Evolutionary conservation across 2,329 filamentous ascomycete species (phyloP), one percentile per base, ranked within the genome.

Genomic region (Penicillium sp.): DNA sequence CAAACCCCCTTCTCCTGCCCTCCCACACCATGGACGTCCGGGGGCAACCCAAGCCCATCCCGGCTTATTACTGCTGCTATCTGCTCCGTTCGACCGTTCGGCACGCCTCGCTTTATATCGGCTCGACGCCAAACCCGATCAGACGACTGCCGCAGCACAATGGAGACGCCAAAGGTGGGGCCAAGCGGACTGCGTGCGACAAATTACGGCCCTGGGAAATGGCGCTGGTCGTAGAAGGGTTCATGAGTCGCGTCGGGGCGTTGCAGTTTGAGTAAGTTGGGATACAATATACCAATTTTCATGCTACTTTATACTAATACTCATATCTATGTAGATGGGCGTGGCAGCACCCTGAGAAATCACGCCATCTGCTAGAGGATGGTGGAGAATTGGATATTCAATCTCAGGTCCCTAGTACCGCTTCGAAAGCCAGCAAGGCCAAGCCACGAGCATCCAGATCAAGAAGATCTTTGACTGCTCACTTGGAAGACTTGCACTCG

Each of bases 21-120:
- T 10, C 9, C 10, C n/a, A 54, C 47, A 54, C 44, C 24, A 74
- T 73, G 72, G 66, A 70, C 6, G 55, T 42, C 12, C 61, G 65
- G 10, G 53, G 53, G n/a, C 61, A 72, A n/a, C 60, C 88, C 84
- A 80, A 79, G 66, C 82, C 84, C 0, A 92, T 98, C 24, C 94
- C 94, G 10, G 89, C 93, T 1, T 89, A 97, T 67, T 98, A 98
- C 75, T 92, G 91, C 68, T 96, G 95, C 74, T 98, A 99, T 76
- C 86, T 98, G 17, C 86, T 98, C 38, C 90, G 93, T 22, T 97
- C 94, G 0, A 93, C 89, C 0, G 84, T 93, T 10, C 85, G 87
- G 50, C 88, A 88, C 73, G 84, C 85, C 30, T 80, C 76, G 50
- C 84, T 94, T 30, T 99, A 99, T 77, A 90, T 98, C 58, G 95